Evolutionary conservation across 148 eudicot species (phyloP), one percentile per base, ranked within the genome.

Genomic region (Rhododendron kiyosumense): DNA sequence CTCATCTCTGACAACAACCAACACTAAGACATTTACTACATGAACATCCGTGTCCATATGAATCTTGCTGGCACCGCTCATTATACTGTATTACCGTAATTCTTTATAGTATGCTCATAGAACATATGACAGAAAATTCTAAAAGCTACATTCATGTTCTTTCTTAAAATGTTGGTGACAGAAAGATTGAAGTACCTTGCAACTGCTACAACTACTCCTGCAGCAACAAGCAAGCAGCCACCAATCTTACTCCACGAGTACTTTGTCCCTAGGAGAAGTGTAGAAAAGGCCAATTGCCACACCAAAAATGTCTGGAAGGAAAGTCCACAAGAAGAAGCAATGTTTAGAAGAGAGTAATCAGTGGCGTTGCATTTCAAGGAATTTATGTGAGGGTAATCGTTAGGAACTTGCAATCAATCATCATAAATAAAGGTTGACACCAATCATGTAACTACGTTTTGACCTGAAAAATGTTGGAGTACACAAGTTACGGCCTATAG

Each of bases 221-320:
- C 89, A 87, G 95, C 95, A 43, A 95, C 98, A 67, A 95, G 94
- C 59, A 95, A 90, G 92, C 98, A 95, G 81, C 96, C 96, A 57
- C 79, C 89, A n/a, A 95, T 90, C 87, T 88, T 90, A 88, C 86
- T 89, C 80, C 88, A 84, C 8, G 98, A 89, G 86, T 92, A 94
- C 61, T 89, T 92, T 82, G 87, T 90, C 61, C 94, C 96, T 32
- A 95, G 87, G 71, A 95, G 85, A 83, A 94, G 85, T 69, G 83
- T 80, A 36, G 98, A 92, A 69, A 94, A 91, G 73, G 85, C 88
- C 86, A 95, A 88, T 78, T 95, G 98, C 98, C 98, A 95, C 89
- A 94, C 95, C 91, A 95, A 89, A 91, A 94, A 94, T 32, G 96
- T 90, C 98, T 95, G 95, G 90, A 86, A 83, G 59, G 89, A 83